A percentile compares a stretch with the other conserved stretches of the same genome.
Conservation (phyloP, 2,329 filamentous ascomycete genomes). For the Whalleya microplaca region DNA sequence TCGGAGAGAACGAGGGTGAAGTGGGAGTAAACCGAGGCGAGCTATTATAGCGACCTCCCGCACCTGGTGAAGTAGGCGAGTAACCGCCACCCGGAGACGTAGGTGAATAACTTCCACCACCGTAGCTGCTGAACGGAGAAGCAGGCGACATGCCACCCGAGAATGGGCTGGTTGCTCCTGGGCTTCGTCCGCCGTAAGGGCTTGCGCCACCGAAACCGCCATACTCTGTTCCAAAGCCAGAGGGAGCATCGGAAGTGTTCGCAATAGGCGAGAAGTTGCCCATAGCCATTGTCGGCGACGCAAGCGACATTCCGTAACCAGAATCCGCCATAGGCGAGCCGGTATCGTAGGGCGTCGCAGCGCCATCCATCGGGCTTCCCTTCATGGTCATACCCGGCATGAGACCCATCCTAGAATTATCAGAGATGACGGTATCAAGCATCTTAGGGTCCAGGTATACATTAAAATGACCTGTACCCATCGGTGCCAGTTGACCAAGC, state of each 20-base stretch:
- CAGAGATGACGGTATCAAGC: slow-evolving; percentile 91
- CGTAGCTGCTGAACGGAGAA: slow-evolving; percentile 62
- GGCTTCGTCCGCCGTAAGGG: slow-evolving; percentile 70
- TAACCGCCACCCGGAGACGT: slow-evolving; percentile 76
- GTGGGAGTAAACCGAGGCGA: slow-evolving; percentile 67
- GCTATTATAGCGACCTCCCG: slow-evolving; percentile 55
- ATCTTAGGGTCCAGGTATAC: slow-evolving; percentile 92
- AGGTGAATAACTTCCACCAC: slow-evolving; percentile 69
- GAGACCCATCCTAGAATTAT: slow-evolving; percentile 84
- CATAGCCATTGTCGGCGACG: slow-evolving; percentile 58
- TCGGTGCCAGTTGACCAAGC: slow-evolving; percentile 93
- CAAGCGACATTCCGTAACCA: slow-evolving; percentile 63
- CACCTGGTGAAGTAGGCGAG: slow-evolving; percentile 72
- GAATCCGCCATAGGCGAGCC: slow-evolving; percentile 78
- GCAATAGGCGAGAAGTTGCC: slow-evolving; percentile 79
- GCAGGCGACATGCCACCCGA: slow-evolving; percentile 67
- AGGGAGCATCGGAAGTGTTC: slow-evolving; percentile 71
- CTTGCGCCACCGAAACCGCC: slow-evolving; percentile 60
- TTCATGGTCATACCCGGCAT: slow-evolving; percentile 80
- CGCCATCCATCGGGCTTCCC: slow-evolving; percentile 75
- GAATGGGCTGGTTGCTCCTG: slow-evolving; percentile 76
- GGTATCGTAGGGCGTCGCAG: slow-evolving; percentile 92
- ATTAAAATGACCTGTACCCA: slow-evolving; percentile 96
- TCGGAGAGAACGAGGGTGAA: slow-evolving; percentile 65
- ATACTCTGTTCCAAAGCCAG: slow-evolving; percentile 68